Conservation (phyloP, 129 eudicot genomes). For the Flaveria robusta region DNA sequence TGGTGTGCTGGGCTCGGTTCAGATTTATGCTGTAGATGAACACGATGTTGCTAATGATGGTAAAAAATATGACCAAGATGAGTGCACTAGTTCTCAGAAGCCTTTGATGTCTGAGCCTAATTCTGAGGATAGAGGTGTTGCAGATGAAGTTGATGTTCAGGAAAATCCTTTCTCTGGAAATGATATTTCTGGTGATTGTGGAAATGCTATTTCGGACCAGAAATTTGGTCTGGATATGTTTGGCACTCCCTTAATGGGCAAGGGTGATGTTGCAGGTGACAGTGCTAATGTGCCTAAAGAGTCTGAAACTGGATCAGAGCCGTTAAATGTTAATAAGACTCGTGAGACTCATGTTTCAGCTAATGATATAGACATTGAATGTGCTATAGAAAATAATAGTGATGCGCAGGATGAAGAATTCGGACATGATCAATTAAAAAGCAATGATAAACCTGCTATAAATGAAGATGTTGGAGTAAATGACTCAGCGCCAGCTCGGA, state of each 20-base stretch:
- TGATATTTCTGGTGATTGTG: slow-evolving; percentile 16
- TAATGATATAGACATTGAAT: not conserved
- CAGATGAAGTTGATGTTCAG: not conserved
- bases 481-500: slow-evolving; percentile 14
- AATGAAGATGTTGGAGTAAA: slow-evolving; percentile 24
- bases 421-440: slow-evolving; percentile 20
- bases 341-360: not conserved
- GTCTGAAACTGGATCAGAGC: slow-evolving; percentile 27
- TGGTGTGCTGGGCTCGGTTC: too few species aligned
- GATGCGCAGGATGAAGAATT: slow-evolving; percentile 18
- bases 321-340: not conserved
- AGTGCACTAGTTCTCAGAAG: not conserved
- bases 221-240: not conserved
- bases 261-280: slow-evolving; percentile 17
- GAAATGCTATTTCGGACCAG: not conserved
- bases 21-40: too few species aligned
- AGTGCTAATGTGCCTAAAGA: not conserved
- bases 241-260: not conserved
- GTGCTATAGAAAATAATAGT: slow-evolving; percentile 5
- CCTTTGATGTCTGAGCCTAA: slow-evolving; percentile 6
- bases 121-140: slow-evolving; percentile 8
- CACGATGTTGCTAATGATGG: too few species aligned
- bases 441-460: not conserved
- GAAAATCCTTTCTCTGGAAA: slow-evolving; percentile 10
- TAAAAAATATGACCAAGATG: not conserved